These are phyloP conservation scores for Clavispora vitiphila DNA, from an alignment of 805 yeast species.

Conservation along the genomic window DNA sequence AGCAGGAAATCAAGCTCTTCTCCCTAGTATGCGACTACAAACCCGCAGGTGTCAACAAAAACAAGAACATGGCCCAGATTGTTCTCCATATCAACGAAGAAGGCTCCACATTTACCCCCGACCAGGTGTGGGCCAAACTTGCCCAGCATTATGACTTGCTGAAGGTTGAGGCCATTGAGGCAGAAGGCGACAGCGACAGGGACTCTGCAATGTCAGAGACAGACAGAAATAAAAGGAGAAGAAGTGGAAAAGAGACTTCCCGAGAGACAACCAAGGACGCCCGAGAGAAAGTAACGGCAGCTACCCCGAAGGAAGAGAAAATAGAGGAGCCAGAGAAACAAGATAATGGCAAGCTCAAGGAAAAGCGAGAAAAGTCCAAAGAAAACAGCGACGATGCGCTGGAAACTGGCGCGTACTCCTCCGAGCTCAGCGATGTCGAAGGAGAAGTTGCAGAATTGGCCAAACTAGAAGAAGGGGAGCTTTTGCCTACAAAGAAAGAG, in stretches of 20 bases:
- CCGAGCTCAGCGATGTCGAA: slow-evolving; percentile 19
- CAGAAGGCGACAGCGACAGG: slow-evolving; percentile 10
- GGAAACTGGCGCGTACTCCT: slow-evolving; percentile 9
- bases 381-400: background rate
- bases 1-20: slow-evolving; percentile 59
- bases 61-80: slow-evolving; percentile 40
- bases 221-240: background rate
- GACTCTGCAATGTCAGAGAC: background rate
- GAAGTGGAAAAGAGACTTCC: no score
- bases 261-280: no score
- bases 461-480: slow-evolving; percentile 15
- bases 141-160: slow-evolving; percentile 49
- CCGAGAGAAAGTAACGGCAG: no score
- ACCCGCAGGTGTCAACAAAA: slow-evolving; percentile 57
- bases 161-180: slow-evolving; percentile 53
- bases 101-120: slow-evolving; percentile 31
- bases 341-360: slow-evolving; percentile 1
- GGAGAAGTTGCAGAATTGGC: slow-evolving; percentile 12
- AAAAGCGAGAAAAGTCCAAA: slow-evolving; percentile 1
- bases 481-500: slow-evolving; percentile 6
- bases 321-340: slow-evolving; percentile 1
- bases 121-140: slow-evolving; percentile 57
- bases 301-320: background rate
- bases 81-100: slow-evolving; percentile 34
- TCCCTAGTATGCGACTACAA: slow-evolving; percentile 58